Evolutionary conservation across 306 rosid species (phyloP).

Genomic region (Begonia masoniana): DNA sequence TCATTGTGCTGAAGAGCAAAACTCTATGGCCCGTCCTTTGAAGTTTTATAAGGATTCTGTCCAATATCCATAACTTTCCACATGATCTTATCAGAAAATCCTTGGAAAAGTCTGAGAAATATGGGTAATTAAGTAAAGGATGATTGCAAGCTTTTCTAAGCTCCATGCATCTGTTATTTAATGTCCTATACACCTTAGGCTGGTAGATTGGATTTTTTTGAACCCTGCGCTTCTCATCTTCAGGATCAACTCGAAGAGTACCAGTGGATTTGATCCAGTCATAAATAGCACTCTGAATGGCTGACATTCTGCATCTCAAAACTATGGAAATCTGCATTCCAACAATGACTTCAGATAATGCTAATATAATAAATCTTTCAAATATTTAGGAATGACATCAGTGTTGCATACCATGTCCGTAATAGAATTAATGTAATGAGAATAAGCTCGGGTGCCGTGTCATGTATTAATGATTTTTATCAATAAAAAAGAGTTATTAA

Average conservation of each 20-base stretch:
- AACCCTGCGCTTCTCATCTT: conserved; percentile 60
- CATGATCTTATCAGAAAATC: conserved; percentile 71
- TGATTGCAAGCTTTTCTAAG: conserved; percentile 95
- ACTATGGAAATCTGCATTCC: conserved; percentile 75
- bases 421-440: too few relatives aligned
- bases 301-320: conserved; percentile 82
- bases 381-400: too few relatives aligned
- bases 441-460: too few relatives aligned
- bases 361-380: conserved; percentile 7
- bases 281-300: conserved; percentile 84
- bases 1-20: conserved; percentile 95
- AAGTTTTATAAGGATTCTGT: conserved; percentile 85
- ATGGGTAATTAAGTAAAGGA: conserved; percentile 82
- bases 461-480: too few relatives aligned
- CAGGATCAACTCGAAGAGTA: conserved; percentile 93
- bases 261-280: conserved; percentile 97
- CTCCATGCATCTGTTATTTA: conserved; percentile 96
- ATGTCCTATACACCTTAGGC: conserved; percentile 66
- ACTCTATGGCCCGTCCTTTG: conserved; percentile 94
- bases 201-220: conserved; percentile 61
- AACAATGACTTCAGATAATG: conserved; percentile 18
- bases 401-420: too few relatives aligned
- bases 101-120: conserved; percentile 44
- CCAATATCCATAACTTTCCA: conserved; percentile 95
- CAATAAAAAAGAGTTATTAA: too few relatives aligned